phyloP scores from a whole-genome alignment of 495 filamentous ascomycete genomes.

The Aspergillus biplanus region DNA sequence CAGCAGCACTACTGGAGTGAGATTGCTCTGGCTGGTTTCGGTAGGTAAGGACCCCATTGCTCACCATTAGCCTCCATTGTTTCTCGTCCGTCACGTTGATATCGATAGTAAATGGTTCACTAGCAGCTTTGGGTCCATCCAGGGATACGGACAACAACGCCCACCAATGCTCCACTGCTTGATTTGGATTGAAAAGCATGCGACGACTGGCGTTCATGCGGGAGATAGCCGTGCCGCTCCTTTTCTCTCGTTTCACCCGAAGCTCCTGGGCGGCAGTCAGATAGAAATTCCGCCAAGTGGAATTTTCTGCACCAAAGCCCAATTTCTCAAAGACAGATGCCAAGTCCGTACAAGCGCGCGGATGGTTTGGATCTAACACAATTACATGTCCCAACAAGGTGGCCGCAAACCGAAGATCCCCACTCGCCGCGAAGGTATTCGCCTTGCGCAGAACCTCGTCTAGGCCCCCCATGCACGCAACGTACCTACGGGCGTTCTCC shows the following conservation, averaged over 20 bases:
- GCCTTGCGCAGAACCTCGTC: conserved; percentile 23
- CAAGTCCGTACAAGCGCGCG: conserved; percentile 6
- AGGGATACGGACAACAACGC: conserved; percentile 19
- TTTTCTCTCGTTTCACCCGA: not conserved
- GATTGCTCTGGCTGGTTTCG: not conserved
- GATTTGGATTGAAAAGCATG: conserved; percentile 7
- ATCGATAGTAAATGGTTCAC: conserved; percentile 18
- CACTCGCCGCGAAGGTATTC: conserved; percentile 6
- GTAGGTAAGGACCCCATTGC: conserved; percentile 24
- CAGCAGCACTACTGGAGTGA: not conserved
- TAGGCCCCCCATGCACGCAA: conserved; percentile 30
- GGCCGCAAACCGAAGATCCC: conserved; percentile 29
- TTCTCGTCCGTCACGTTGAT: conserved; percentile 18
- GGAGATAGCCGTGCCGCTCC: not conserved
- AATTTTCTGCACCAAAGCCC: conserved; percentile 30
- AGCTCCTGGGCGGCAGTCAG: conserved; percentile 26
- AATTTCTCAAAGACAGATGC: conserved; percentile 26
- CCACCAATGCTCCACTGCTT: conserved; percentile 22
- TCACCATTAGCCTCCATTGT: conserved; percentile 24
- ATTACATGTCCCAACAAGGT: conserved; percentile 29
- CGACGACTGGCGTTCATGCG: not conserved
- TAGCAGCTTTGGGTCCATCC: conserved; percentile 21
- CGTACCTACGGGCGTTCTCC: conserved; percentile 32
- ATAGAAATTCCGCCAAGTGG: conserved; percentile 31
- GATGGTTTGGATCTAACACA: conserved; percentile 15